A percentile compares a stretch with the other conserved stretches of the same genome.
These are phyloP conservation scores for Amyloporia xantha DNA, from an alignment of 768 basidiomycete genomes.

Conservation along the genomic window DNA sequence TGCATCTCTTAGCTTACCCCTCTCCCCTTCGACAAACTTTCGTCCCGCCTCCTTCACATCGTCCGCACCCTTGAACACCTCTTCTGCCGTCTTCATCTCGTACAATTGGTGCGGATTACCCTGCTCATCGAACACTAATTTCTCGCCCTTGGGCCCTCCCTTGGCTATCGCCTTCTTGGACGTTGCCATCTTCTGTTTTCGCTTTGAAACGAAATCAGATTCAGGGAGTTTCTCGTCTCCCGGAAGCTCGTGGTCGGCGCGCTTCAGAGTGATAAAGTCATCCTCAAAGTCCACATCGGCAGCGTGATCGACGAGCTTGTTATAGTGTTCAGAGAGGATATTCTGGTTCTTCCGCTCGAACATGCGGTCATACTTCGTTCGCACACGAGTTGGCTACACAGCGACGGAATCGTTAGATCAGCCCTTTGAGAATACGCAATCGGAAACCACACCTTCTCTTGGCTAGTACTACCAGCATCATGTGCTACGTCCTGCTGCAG, in stretches of 20 bases:
- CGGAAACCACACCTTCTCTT: neutral
- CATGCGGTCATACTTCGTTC: slow-evolving; percentile 97
- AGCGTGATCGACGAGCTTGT: slow-evolving; percentile 74
- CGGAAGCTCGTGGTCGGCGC: slow-evolving; percentile 75
- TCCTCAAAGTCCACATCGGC: slow-evolving; percentile 36
- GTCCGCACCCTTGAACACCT: slow-evolving; percentile 51
- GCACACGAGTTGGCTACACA: slow-evolving; percentile 45
- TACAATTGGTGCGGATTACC: slow-evolving; percentile 78
- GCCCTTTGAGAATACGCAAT: no score
- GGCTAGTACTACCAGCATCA: no score
- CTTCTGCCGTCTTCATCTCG: slow-evolving; percentile 73
- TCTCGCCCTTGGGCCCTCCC: slow-evolving; percentile 51
- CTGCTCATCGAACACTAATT: slow-evolving; percentile 87
- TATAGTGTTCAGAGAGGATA: slow-evolving; percentile 86
- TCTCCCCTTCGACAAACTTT: slow-evolving; percentile 68
- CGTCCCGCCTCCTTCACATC: slow-evolving; percentile 59
- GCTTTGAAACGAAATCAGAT: slow-evolving; percentile 66
- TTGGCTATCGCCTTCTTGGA: slow-evolving; percentile 71
- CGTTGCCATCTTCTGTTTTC: slow-evolving; percentile 69
- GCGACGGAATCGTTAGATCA: no score
- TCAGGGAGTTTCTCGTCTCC: slow-evolving; percentile 29
- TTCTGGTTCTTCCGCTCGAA: slow-evolving; percentile 94
- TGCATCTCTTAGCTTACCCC: slow-evolving; percentile 58
- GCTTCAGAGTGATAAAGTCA: slow-evolving; percentile 91
- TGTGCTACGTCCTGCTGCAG: no score